Base-by-base conservation (phyloP, 768 basidiomycete genomes). In the Phlebiopsis gigantea region DNA sequence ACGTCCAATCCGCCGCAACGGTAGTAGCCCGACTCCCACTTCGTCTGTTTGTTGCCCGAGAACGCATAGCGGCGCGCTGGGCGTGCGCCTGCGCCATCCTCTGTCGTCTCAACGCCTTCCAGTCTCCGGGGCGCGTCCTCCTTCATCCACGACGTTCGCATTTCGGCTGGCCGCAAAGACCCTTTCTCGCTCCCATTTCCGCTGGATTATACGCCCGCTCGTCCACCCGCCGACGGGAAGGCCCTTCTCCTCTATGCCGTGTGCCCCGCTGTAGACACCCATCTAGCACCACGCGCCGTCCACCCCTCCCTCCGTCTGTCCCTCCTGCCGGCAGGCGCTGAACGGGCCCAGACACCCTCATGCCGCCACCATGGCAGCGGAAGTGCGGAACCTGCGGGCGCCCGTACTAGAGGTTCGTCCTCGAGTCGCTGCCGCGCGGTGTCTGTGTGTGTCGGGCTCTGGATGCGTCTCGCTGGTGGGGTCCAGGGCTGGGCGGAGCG, bases 321-420 rank as follows among this genome's bases (percentile, higher is more conserved):
- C 17, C 34, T 39, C 34, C 8, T 17, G 34, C 8, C 17, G 34
- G 17, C 17, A 17, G 34, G 22, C 31, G 53, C 44, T 26, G 34
- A 43, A n/a, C 56, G 54, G 57, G 54, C 44, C 57, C 59, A 51
- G 56, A 17, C 17, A 39, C 24, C 25, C 24, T 42, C 61, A 58
- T 50, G 57, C 45, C 41, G 61, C 51, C 61, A 51, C 50, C 58
- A 59, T 54, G 29, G 59, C 61, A 30, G 63, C 71, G 72, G 71
- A 39, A 39, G 34, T 78, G 71, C 58, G 66, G 62, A 62, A 74
- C 69, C 75, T 63, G 39, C 63, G 77, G 78, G 78, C 72, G 67
- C 70, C 65, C 65, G 62, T 70, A 79, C 78, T 65, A 82, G 79
- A 80, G 80, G 78, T 76, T 80, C 67, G 78, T 75, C 78, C 81